These are phyloP conservation scores for Debaryomycetaceae sp. DNA, from an alignment of 1,139 yeast genomes.

Conservation along the genomic window DNA sequence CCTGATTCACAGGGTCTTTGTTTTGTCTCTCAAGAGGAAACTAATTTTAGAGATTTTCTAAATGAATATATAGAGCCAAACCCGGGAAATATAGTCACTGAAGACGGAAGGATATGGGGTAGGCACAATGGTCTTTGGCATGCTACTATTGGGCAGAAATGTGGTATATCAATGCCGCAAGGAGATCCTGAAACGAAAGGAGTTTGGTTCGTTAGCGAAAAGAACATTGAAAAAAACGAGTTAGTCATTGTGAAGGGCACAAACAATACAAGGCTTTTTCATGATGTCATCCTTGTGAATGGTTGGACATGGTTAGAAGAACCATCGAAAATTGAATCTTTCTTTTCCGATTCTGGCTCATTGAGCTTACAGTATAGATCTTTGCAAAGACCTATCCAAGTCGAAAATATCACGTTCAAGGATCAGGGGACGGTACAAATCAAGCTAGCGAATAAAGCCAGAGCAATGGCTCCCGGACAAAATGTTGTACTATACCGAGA, in stretches of 20 bases:
- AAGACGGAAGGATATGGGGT: conserved; percentile 76
- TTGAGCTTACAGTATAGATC: conserved; percentile 66
- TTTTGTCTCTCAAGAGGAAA: conserved; percentile 73
- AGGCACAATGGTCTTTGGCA: conserved; percentile 86
- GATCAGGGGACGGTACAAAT: conserved; percentile 16
- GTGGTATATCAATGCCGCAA: conserved; percentile 81
- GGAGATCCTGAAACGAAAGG: conserved; percentile 75
- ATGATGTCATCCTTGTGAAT: conserved; percentile 36
- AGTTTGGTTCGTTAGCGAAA: conserved; percentile 81
- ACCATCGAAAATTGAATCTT: conserved; percentile 7
- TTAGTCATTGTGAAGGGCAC: conserved; percentile 74
- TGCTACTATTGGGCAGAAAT: conserved; percentile 87
- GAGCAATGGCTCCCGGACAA: conserved; percentile 93
- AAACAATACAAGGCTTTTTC: conserved; percentile 58
- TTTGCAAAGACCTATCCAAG: conserved; percentile 52
- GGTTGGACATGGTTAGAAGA: conserved; percentile 51
- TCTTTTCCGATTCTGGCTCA: conserved; percentile 9
- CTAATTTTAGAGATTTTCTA: conserved; percentile 72
- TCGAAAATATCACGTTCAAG: conserved; percentile 12
- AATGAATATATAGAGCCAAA: conserved; percentile 67
- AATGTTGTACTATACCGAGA: conserved; percentile 66
- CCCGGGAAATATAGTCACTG: conserved; percentile 76
- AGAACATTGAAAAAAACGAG: conserved; percentile 60
- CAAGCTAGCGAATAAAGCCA: conserved; percentile 37
- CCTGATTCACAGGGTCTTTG: conserved; percentile 96